These are phyloP conservation scores for Noccaea caerulescens DNA, from an alignment of 345 rosid species.

Conservation along the genomic window DNA sequence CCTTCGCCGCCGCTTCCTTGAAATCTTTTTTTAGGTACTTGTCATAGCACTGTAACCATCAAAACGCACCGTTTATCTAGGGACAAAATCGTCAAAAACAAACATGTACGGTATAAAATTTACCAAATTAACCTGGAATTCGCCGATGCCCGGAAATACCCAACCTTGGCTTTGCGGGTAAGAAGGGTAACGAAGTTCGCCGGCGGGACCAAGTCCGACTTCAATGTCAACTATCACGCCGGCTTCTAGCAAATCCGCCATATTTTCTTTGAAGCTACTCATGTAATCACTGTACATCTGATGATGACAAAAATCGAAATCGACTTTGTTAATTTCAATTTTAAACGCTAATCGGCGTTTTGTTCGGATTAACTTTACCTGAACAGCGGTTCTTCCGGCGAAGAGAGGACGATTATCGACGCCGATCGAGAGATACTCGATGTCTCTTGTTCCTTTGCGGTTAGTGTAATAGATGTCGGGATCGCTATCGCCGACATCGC, in stretches of 20 bases:
- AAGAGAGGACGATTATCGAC: slow-evolving; percentile 66
- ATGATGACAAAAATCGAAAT: neutral
- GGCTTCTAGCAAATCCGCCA: slow-evolving; percentile 64
- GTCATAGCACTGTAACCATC: slow-evolving; percentile 66
- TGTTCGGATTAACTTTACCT: slow-evolving; percentile 47
- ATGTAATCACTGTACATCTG: slow-evolving; percentile 81
- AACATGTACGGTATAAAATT: neutral
- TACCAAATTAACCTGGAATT: slow-evolving; percentile 61
- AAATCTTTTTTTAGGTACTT: slow-evolving; percentile 65
- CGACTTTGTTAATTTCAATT: neutral
- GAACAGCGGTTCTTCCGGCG: slow-evolving; percentile 64
- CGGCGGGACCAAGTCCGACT: slow-evolving; percentile 91
- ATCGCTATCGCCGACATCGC: slow-evolving; percentile 54
- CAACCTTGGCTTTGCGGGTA: slow-evolving; percentile 78
- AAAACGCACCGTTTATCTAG: slow-evolving; percentile 6
- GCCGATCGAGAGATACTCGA: slow-evolving; percentile 68
- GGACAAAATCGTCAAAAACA: neutral
- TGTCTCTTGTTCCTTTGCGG: slow-evolving; percentile 58
- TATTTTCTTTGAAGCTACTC: slow-evolving; percentile 75
- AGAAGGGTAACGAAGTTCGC: slow-evolving; percentile 89
- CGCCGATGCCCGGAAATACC: slow-evolving; percentile 85
- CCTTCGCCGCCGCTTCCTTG: slow-evolving; percentile 60
- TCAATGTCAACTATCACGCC: slow-evolving; percentile 71
- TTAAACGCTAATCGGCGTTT: slow-evolving; percentile 2
- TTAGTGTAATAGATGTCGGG: slow-evolving; percentile 77